phyloP scores from a whole-genome alignment of 192 early-diverging fungal genomes.

The Ramicandelaber brevisporus region DNA sequence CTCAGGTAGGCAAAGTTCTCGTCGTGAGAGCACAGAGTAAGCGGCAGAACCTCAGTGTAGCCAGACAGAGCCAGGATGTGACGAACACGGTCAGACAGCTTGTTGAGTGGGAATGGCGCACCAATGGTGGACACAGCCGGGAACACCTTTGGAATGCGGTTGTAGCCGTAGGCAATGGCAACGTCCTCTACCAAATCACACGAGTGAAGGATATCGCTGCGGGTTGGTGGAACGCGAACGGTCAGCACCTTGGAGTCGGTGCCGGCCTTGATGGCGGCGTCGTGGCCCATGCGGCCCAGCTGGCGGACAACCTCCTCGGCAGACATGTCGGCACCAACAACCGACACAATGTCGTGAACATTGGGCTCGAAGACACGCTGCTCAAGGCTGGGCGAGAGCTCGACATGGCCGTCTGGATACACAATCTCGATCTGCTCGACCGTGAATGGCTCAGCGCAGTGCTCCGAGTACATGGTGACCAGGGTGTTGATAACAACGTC shows the following conservation, averaged over 20 bases:
- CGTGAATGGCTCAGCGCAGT: constrained; percentile 78
- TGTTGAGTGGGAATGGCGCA: constrained; percentile 74
- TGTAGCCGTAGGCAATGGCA: constrained; percentile 89
- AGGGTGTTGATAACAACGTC: constrained; percentile 83
- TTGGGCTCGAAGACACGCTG: constrained; percentile 39
- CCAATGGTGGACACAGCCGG: constrained; percentile 65
- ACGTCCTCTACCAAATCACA: constrained; percentile 98
- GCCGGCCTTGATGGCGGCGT: constrained; percentile 20
- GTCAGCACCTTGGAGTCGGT: constrained; percentile 25
- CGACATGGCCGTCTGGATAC: constrained; percentile 47
- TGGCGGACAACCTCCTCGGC: constrained; percentile 43
- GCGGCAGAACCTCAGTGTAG: constrained; percentile 79
- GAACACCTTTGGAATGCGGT: constrained; percentile 62
- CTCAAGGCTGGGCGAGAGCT: constrained; percentile 47
- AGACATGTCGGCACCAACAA: constrained; percentile 44
- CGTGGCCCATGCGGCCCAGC: constrained; percentile 71
- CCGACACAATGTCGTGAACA: constrained; percentile 69
- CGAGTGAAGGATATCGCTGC: constrained; percentile 83
- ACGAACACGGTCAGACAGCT: constrained; percentile 66
- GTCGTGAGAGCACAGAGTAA: constrained; percentile 93
- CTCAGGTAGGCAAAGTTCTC: constrained; percentile 85
- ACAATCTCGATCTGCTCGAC: constrained; percentile 81
- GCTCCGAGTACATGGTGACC: constrained; percentile 84
- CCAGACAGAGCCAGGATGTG: constrained; percentile 69
- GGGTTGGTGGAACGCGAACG: constrained; percentile 67